Evolutionary conservation across 129 eudicot species (phyloP), one percentile per base, ranked within the genome.

Genomic region (Oenanthe sinensis): DNA sequence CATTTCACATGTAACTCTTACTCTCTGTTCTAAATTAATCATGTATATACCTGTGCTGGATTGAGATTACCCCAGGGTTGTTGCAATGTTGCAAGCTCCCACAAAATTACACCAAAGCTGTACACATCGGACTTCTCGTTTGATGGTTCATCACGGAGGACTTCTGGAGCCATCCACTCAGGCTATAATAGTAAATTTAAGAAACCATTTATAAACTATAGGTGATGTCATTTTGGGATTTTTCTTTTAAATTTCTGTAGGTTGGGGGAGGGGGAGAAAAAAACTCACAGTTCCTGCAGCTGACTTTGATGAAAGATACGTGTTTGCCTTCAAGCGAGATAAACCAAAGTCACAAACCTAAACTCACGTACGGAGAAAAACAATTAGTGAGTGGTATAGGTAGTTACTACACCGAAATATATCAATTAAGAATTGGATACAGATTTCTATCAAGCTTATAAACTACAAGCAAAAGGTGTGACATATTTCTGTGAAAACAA

Each of bases 111-210:
- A 80, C 98, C 98, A 75, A 94, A 94, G 80, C 98, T 93, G 81
- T 93, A 93, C 55, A 93, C 89, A 83, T 93, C 98, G 14, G 98
- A 89, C 79, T 93, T 94, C 81, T 94, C 98, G 85, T 94, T 83
- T 77, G 98, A 91, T 77, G 87, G 97, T 50, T 94, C 98, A 86
- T 88, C 92, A 44, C 92, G 90, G 46, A 94, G 88, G 79, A 94
- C 98, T 88, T 94, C 98, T 12, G 98, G 98, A 72, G 98, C 97
- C 98, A 94, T 94, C 98, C 98, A 94, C 82, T 91, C 97, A 50
- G 98, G 96, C 98, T 94, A 84, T 43, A 71, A 78, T 37, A 74
- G 60, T 8, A 70, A 62, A 70, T 24, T 11, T 8, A 63, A 71
- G n/a, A 20, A 52, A 12, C 40, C 16, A 77, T 42, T 81, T 19